Conservation (phyloP, 1,284 basidiomycete species). For the Laetiporus sulphureus region DNA sequence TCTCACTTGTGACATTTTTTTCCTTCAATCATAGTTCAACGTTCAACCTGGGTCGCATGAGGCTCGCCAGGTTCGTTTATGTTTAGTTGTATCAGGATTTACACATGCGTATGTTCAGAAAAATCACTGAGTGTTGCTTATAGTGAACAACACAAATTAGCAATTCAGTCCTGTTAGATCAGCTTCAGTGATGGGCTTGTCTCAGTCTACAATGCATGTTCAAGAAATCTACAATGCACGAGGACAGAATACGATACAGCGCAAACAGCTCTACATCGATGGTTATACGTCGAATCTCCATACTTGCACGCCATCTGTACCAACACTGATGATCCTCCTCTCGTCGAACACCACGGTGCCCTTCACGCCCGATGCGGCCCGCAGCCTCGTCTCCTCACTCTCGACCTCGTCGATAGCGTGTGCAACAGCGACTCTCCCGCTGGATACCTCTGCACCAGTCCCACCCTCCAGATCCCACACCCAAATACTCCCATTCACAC, state of each 20-base stretch:
- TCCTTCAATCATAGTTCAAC: too few species aligned
- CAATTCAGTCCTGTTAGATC: too few species aligned
- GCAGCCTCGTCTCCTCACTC: constrained; percentile 9
- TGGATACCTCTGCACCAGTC: constrained; percentile 48
- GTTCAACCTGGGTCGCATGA: too few species aligned
- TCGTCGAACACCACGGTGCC: constrained; percentile 68
- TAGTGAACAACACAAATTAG: too few species aligned
- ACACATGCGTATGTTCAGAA: too few species aligned
- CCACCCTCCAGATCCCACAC: constrained; percentile 77
- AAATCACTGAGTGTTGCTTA: too few species aligned
- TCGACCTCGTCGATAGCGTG: constrained; percentile 5
- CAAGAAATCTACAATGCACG: neutral
- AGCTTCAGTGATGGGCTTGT: too few species aligned
- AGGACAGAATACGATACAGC: neutral
- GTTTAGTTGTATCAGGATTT: too few species aligned
- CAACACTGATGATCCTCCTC: constrained; percentile 55
- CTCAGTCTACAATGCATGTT: too few species aligned
- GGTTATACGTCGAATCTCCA: constrained; percentile 64
- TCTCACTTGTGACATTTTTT: too few species aligned
- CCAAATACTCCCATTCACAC: constrained; percentile 67
- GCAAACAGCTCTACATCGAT: neutral
- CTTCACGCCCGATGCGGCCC: constrained; percentile 16
- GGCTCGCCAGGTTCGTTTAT: too few species aligned
- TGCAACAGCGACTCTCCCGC: constrained; percentile 7
- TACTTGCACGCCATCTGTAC: constrained; percentile 44